Percentiles rank a stretch among this genome's conserved stretches.
Evolutionary conservation across 306 rosid species (phyloP).

Genomic region (Dalbergia cultrata): DNA sequence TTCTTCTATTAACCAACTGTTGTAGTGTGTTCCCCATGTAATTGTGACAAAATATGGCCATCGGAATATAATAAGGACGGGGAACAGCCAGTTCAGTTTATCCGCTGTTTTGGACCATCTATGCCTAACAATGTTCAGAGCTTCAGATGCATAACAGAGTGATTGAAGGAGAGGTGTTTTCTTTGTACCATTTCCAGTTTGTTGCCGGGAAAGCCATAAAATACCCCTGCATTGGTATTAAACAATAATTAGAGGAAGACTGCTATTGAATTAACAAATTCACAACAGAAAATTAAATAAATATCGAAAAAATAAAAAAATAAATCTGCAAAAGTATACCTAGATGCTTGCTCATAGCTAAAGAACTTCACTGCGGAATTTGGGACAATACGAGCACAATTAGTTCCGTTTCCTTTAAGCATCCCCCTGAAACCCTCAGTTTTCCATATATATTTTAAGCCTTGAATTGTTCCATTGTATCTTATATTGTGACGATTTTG

Average conservation of each 20-base stretch:
- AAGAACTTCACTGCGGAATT: slow-evolving; percentile 81
- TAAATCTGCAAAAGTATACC: slow-evolving; percentile 51
- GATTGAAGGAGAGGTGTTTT: slow-evolving; percentile 23
- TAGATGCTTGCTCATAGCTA: slow-evolving; percentile 75
- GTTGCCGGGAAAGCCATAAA: slow-evolving; percentile 61
- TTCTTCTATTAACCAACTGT: neutral
- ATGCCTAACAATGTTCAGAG: neutral
- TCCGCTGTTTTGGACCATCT: neutral
- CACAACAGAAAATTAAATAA: neutral
- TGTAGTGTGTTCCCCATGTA: neutral
- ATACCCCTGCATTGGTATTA: slow-evolving; percentile 60
- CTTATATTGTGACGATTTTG: slow-evolving; percentile 62
- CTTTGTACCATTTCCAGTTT: slow-evolving; percentile 67
- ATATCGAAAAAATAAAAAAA: neutral
- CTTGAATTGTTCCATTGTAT: slow-evolving; percentile 72
- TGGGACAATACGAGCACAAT: slow-evolving; percentile 79
- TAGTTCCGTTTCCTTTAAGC: slow-evolving; percentile 82
- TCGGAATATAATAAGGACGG: neutral
- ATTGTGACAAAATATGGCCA: neutral
- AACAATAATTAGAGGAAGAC: slow-evolving; percentile 8
- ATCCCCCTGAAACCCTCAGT: slow-evolving; percentile 70
- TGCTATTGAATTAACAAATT: slow-evolving; percentile 13
- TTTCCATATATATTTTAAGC: slow-evolving; percentile 70
- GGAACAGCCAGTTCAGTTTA: neutral
- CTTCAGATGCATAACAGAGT: slow-evolving; percentile 17